phyloP scores from a whole-genome alignment of 2,329 filamentous ascomycete genomes.

The Fusarium acutatum region DNA sequence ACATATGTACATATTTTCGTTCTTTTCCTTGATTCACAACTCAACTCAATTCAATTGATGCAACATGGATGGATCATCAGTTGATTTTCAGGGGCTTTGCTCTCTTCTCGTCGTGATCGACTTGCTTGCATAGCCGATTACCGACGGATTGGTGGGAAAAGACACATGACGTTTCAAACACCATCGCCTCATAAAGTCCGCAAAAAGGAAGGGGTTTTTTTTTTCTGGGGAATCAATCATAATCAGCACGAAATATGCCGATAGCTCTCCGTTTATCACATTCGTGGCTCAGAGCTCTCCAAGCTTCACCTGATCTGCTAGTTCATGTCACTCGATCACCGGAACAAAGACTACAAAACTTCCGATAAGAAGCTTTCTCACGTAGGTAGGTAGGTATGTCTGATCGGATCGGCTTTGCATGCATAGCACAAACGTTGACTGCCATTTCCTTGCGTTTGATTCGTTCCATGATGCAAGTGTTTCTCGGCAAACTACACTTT shows the following conservation, averaged over 20 bases:
- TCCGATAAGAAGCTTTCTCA: not conserved
- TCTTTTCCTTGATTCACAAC: not conserved
- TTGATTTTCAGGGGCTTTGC: conserved; percentile 25
- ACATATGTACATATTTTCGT: not conserved
- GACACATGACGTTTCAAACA: conserved; percentile 22
- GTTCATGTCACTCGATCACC: not conserved
- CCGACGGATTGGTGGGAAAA: conserved; percentile 24
- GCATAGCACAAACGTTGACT: conserved; percentile 17
- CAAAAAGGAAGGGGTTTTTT: not conserved
- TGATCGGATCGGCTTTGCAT: conserved; percentile 25
- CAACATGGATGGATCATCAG: not conserved
- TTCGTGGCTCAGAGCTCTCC: not conserved
- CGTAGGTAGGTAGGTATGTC: not conserved
- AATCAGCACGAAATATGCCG: not conserved
- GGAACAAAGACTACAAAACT: not conserved
- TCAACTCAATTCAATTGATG: not conserved
- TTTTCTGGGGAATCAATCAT: conserved; percentile 11
- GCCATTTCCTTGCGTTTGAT: not conserved
- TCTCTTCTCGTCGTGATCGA: conserved; percentile 15
- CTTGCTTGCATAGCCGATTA: conserved; percentile 30
- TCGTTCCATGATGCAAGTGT: conserved; percentile 18
- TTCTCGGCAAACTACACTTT: not conserved
- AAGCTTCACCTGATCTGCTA: conserved; percentile 10
- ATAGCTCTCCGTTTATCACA: not conserved
- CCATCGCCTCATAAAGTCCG: conserved; percentile 25